Conservation (phyloP, 2,329 filamentous ascomycete species). For the Eutypella sp. region DNA sequence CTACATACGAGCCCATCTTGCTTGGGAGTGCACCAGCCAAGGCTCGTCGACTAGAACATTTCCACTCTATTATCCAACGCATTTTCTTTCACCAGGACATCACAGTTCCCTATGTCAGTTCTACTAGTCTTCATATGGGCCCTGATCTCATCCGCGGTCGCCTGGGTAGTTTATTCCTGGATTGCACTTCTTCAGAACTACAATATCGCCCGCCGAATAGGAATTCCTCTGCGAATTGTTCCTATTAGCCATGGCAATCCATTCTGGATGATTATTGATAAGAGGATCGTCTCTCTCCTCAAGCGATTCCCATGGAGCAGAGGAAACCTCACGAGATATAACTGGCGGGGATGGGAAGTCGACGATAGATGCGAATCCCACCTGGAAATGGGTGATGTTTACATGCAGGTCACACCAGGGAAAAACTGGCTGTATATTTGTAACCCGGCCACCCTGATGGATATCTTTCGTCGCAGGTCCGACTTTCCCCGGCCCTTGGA, state of each 20-base stretch:
- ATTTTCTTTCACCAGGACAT: too few species aligned
- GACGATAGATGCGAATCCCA: slow-evolving; percentile 18
- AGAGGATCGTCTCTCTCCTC: neutral
- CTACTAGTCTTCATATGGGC: too few species aligned
- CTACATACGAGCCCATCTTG: too few species aligned
- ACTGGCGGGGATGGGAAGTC: slow-evolving; percentile 20
- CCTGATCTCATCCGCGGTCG: too few species aligned
- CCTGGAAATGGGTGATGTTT: slow-evolving; percentile 15
- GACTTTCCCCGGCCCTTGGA: slow-evolving; percentile 2
- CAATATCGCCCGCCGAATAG: slow-evolving; percentile 5
- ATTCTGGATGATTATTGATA: slow-evolving; percentile 6
- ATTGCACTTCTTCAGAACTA: too few species aligned
- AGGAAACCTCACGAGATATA: neutral
- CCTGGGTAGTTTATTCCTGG: too few species aligned
- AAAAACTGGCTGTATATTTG: neutral
- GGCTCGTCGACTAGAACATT: too few species aligned
- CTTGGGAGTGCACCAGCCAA: too few species aligned
- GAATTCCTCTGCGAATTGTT: slow-evolving; percentile 3
- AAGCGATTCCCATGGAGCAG: neutral
- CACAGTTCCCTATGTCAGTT: too few species aligned
- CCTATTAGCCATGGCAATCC: slow-evolving; percentile 7
- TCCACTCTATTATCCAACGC: too few species aligned
- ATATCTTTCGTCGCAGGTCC: neutral
- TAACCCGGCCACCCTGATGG: slow-evolving; percentile 1
- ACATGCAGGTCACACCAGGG: neutral